A percentile compares a stretch with the other conserved stretches of the same genome.
phyloP scores from a whole-genome alignment of 2,329 filamentous ascomycete species.

The Myriosclerotinia scirpicola region DNA sequence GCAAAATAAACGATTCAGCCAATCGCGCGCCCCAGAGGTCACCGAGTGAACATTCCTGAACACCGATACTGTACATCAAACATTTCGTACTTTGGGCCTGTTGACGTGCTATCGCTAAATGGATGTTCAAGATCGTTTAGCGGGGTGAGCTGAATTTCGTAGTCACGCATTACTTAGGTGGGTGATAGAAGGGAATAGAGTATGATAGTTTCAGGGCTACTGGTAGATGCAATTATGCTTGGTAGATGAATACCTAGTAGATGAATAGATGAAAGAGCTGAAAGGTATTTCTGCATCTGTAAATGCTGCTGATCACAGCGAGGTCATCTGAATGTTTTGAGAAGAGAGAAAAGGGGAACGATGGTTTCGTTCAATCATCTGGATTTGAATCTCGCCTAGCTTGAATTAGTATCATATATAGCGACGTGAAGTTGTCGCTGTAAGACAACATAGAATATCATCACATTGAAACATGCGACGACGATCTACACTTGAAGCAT shows the following conservation, averaged over 20 bases:
- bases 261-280: constrained; percentile 6
- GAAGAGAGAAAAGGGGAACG: not conserved
- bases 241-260: not conserved
- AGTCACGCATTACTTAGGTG: constrained; percentile 16
- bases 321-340: constrained; percentile 12
- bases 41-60: constrained; percentile 20
- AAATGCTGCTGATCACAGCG: constrained; percentile 2
- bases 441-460: too few relatives aligned
- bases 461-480: not conserved
- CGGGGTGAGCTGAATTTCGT: constrained; percentile 19
- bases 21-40: constrained; percentile 10
- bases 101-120: too few relatives aligned
- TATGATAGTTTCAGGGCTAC: constrained; percentile 1
- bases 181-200: not conserved
- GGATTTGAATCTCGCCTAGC: not conserved
- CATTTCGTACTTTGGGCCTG: not conserved
- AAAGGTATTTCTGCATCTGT: constrained; percentile 5
- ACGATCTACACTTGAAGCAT: not conserved
- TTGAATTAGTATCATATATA: not conserved
- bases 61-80: constrained; percentile 2
- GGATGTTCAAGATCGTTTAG: constrained; percentile 12
- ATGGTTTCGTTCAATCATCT: not conserved
- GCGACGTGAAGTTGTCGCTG: not conserved
- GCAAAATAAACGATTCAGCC: constrained; percentile 31
- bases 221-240: not conserved